A percentile compares a stretch with the other conserved stretches of the same genome.
Evolutionary conservation across 352 stramenopile species (phyloP).

Genomic region (Pythium utonaiense): DNA sequence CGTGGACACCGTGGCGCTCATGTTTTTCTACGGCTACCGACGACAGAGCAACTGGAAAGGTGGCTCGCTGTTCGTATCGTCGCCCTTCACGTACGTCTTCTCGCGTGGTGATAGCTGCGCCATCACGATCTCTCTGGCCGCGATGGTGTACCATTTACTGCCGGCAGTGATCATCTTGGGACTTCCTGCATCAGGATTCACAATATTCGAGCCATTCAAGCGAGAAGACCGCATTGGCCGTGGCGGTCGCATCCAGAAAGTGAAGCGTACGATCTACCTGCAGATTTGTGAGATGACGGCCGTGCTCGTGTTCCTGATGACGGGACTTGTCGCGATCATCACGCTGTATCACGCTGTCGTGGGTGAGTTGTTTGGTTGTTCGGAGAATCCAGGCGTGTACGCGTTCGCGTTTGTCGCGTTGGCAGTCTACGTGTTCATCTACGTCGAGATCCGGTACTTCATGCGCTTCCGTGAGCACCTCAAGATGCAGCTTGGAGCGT

Average conservation of each 20-base stretch:
- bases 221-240: conserved; percentile 60
- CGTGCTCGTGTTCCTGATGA: conserved; percentile 53
- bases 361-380: conserved; percentile 53
- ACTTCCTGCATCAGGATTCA: conserved; percentile 55
- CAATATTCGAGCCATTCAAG: conserved; percentile 70
- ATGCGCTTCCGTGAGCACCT: conserved; percentile 78
- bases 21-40: conserved; percentile 60
- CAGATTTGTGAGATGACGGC: conserved; percentile 74
- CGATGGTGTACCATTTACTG: conserved; percentile 70
- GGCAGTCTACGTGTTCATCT: conserved; percentile 59
- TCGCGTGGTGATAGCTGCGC: conserved; percentile 36
- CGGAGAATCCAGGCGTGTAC: conserved; percentile 41
- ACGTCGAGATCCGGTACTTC: conserved; percentile 66
- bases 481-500: conserved; percentile 82
- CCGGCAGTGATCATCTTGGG: conserved; percentile 58
- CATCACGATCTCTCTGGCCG: conserved; percentile 48
- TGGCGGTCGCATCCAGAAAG: conserved; percentile 59
- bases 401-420: conserved; percentile 39
- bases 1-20: conserved; percentile 49
- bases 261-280: conserved; percentile 75
- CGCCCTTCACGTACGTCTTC: conserved; percentile 40
- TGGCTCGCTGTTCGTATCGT: conserved; percentile 41
- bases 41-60: conserved; percentile 25
- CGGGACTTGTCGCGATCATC: conserved; percentile 39
- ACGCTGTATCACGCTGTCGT: conserved; percentile 58